These are phyloP conservation scores for Paramecium pentaurelia DNA, from an alignment of 73 alveolate genomes.

Conservation along the genomic window DNA sequence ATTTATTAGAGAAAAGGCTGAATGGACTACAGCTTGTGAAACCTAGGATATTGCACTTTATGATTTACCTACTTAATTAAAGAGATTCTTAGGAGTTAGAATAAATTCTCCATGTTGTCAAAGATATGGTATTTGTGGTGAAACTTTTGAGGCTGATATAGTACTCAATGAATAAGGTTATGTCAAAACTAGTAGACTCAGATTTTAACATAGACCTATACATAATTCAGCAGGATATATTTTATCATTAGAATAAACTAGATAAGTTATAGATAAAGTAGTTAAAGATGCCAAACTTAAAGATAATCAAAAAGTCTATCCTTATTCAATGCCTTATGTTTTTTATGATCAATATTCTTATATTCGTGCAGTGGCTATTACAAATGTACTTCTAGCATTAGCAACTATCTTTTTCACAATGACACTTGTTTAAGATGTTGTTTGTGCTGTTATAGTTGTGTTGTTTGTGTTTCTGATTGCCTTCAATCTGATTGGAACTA, in stretches of 20 bases:
- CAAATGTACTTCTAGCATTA: conserved; percentile 80
- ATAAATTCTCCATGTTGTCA: conserved; percentile 83
- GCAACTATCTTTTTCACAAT: conserved; percentile 87
- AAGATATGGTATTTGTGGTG: conserved; percentile 93
- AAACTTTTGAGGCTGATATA: conserved; percentile 81
- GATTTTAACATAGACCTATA: conserved; percentile 90
- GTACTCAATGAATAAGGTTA: conserved; percentile 80
- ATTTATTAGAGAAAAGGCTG: conserved; percentile 70
- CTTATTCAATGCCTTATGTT: conserved; percentile 89
- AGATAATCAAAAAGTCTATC: conserved; percentile 76
- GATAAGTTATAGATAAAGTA: conserved; percentile 77
- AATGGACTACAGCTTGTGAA: conserved; percentile 77
- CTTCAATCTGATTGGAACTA: conserved; percentile 83
- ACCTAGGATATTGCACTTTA: conserved; percentile 70
- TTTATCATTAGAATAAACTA: conserved; percentile 76
- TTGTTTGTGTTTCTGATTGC: conserved; percentile 78
- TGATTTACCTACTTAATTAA: conserved; percentile 82
- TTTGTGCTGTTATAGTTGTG: conserved; percentile 81
- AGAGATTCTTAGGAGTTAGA: conserved; percentile 76
- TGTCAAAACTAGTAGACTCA: conserved; percentile 82
- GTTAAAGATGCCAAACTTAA: neutral
- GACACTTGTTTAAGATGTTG: conserved; percentile 72
- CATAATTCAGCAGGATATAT: conserved; percentile 67
- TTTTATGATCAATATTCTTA: conserved; percentile 91
- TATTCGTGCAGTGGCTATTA: conserved; percentile 84